A percentile compares a stretch with the other conserved stretches of the same genome.
Evolutionary conservation across 2,329 filamentous ascomycete species (phyloP).

Genomic region (Alternaria ethzedia): DNA sequence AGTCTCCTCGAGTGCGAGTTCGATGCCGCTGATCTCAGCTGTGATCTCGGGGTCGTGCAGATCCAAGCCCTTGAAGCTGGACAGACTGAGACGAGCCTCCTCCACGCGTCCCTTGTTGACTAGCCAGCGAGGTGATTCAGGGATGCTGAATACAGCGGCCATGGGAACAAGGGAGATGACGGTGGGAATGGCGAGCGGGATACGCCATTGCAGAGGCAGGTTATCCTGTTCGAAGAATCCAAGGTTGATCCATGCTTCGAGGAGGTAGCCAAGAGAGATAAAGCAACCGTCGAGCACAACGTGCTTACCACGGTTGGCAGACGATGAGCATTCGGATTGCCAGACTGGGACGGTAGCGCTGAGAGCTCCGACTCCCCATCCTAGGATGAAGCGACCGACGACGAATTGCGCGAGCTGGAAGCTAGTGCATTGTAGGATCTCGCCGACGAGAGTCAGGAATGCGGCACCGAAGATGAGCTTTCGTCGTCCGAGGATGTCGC

Average conservation of each 20-base stretch:
- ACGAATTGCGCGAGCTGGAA: conserved; percentile 56
- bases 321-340: conserved; percentile 51
- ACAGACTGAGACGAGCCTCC: conserved; percentile 62
- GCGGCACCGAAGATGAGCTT: conserved; percentile 54
- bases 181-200: conserved; percentile 71
- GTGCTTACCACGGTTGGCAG: conserved; percentile 50
- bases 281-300: conserved; percentile 56
- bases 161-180: conserved; percentile 63
- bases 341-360: conserved; percentile 56
- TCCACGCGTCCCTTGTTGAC: conserved; percentile 70
- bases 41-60: conserved; percentile 62
- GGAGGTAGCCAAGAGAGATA: conserved; percentile 54
- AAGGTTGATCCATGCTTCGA: conserved; percentile 58
- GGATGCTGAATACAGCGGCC: conserved; percentile 68
- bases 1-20: conserved; percentile 58
- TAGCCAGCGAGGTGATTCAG: conserved; percentile 73
- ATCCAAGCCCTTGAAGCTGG: conserved; percentile 50
- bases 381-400: conserved; percentile 54
- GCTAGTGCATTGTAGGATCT: conserved; percentile 53
- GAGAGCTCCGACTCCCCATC: conserved; percentile 53
- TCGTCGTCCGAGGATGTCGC: conserved; percentile 55
- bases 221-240: conserved; percentile 65
- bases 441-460: conserved; percentile 51
- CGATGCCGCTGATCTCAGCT: conserved; percentile 66
- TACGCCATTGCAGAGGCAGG: conserved; percentile 68